Conservation (phyloP, 2,329 filamentous ascomycete species). For the Ophiobolus disseminans region DNA sequence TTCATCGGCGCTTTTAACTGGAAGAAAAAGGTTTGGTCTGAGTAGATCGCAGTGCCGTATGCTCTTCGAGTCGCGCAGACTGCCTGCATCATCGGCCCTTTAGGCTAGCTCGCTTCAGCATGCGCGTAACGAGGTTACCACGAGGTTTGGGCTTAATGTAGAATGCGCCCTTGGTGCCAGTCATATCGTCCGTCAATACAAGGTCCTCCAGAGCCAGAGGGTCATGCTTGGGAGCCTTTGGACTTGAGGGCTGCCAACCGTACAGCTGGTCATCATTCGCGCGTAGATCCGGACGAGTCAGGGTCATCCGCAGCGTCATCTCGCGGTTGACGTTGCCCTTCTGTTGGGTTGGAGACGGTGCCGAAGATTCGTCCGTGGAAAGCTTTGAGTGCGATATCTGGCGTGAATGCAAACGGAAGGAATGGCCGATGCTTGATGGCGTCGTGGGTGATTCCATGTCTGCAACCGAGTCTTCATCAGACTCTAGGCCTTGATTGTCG, state of each 20-base stretch:
- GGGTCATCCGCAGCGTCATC: constrained; percentile 96
- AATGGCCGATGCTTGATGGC: constrained; percentile 43
- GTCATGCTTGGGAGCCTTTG: constrained; percentile 51
- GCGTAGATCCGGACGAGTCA: constrained; percentile 87
- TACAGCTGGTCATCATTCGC: constrained; percentile 76
- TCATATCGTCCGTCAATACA: constrained; percentile 56
- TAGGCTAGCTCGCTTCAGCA: constrained; percentile 48
- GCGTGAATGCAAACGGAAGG: constrained; percentile 41
- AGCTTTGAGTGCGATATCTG: constrained; percentile 42
- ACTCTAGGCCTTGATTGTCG: constrained; percentile 42
- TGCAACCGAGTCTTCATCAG: constrained; percentile 41
- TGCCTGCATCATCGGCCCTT: constrained; percentile 28
- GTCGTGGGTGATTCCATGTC: constrained; percentile 48
- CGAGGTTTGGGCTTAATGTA: constrained; percentile 49
- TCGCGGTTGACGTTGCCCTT: constrained; percentile 66
- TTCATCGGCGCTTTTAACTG: background rate
- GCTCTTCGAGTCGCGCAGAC: background rate
- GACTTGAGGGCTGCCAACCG: constrained; percentile 63
- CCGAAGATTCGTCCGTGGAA: constrained; percentile 38
- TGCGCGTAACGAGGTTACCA: constrained; percentile 43
- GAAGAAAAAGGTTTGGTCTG: constrained; percentile 2
- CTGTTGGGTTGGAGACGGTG: constrained; percentile 30
- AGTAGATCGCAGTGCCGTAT: background rate
- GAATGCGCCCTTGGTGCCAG: constrained; percentile 55
- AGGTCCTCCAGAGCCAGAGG: constrained; percentile 64